These are phyloP conservation scores for Mycena rosella DNA, from an alignment of 768 basidiomycete genomes.

Conservation along the genomic window DNA sequence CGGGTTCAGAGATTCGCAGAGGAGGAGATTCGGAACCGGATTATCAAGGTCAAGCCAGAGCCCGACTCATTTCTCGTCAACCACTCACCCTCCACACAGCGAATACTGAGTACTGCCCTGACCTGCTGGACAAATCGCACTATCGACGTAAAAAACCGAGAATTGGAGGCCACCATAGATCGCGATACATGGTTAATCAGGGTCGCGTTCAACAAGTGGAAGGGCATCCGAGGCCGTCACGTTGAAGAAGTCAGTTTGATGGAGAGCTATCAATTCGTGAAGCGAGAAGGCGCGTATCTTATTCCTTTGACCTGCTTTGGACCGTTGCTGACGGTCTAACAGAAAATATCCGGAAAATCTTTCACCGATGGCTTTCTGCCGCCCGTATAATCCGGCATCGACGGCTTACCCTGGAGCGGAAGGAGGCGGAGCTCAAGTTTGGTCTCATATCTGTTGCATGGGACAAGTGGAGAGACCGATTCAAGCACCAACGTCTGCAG, in stretches of 20 bases:
- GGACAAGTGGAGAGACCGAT: constrained; percentile 86
- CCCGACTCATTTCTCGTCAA: not conserved
- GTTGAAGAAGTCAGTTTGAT: constrained; percentile 82
- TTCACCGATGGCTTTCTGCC: constrained; percentile 76
- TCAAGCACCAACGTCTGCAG: constrained; percentile 71
- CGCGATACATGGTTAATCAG: constrained; percentile 49
- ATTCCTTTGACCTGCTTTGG: not conserved
- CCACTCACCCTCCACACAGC: constrained; percentile 53
- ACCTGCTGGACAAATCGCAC: constrained; percentile 78
- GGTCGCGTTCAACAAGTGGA: constrained; percentile 78
- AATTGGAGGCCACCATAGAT: constrained; percentile 62
- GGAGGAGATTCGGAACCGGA: constrained; percentile 10
- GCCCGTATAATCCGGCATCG: constrained; percentile 74
- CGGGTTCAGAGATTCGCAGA: constrained; percentile 28
- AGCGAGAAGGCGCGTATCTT: constrained; percentile 82
- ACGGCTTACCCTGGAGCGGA: constrained; percentile 67
- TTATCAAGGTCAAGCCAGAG: constrained; percentile 17
- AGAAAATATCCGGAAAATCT: constrained; percentile 78
- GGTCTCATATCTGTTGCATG: constrained; percentile 67
- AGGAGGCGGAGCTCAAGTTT: constrained; percentile 72
- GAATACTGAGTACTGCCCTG: constrained; percentile 62
- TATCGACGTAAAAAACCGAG: constrained; percentile 79
- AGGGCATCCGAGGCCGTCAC: constrained; percentile 68
- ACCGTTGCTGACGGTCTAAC: constrained; percentile 23
- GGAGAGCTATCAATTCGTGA: constrained; percentile 86